Evolutionary conservation across 139 green algal genomes (phyloP), one percentile per base, ranked within the genome.

Genomic region (Penium margaritaceum): DNA sequence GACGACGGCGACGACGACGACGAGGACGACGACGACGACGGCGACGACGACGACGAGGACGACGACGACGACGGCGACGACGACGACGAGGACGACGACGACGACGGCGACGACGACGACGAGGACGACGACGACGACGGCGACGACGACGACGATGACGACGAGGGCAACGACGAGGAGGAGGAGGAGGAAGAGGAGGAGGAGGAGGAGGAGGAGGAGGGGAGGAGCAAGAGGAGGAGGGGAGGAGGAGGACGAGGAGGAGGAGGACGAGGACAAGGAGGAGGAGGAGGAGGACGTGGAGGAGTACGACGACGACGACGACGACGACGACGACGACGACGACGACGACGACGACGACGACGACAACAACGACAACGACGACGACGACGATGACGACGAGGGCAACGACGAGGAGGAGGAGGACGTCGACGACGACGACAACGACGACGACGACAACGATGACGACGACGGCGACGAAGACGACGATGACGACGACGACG

Each of bases 51-150:
- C 41, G 15, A 67, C 41, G 24, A 37, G 5, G 3, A 17, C 5
- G 21, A 66, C 67, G 21, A 30, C 46, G 12, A 66, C 67, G 19
- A 27, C 32, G 27, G 51, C 54, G 12, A 47, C 46, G 27, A 63
- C 35, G 27, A 37, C 43, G 24, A 75, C 7, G 15, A 36, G 32
- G 24, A 33, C 67, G 27, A 37, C 5, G 44, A 75, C 5, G 44
- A 36, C 46, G 44, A 63, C 24, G 35, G 6, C 43, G 21, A 61
- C 7, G 21, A 36, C 46, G 24, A 33, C 67, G 44, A 67, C 43
- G 19, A 37, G n/a, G 44, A 67, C 46, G 44, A 64, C 46, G 44
- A 67, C 32, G 39, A 81, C 53, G 46, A 57, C n/a, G 75, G 60
- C 43, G 55, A 57, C 37, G 54, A 72, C 19, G 54, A 65, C 27